phyloP scores from a whole-genome alignment of 1,284 basidiomycete species.

The Leccinum variabile region DNA sequence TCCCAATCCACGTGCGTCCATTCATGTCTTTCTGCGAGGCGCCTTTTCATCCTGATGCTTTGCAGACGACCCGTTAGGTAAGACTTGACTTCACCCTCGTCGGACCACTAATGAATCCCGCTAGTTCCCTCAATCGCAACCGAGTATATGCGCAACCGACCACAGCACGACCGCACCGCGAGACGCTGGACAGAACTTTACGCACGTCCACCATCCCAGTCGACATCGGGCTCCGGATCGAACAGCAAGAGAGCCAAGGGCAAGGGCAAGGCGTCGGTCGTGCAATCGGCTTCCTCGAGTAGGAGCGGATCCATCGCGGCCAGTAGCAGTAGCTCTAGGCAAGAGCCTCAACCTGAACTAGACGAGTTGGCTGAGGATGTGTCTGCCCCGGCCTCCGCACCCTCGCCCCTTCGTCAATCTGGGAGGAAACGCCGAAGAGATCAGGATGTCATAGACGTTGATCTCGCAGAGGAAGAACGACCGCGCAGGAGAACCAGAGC shows the following conservation, averaged over 20 bases:
- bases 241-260: conserved; percentile 40
- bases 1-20: conserved; percentile 77
- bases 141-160: conserved; percentile 64
- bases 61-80: conserved; percentile 72
- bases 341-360: conserved; percentile 34
- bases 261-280: conserved; percentile 33
- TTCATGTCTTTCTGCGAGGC: background rate
- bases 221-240: conserved; percentile 13
- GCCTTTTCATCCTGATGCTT: conserved; percentile 9
- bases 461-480: conserved; percentile 27
- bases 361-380: conserved; percentile 43
- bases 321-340: conserved; percentile 14
- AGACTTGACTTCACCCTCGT: background rate
- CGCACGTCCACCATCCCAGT: conserved; percentile 38
- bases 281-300: conserved; percentile 8
- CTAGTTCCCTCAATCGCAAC: conserved; percentile 72
- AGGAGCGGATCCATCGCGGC: background rate
- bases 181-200: conserved; percentile 53
- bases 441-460: conserved; percentile 27
- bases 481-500: conserved; percentile 21
- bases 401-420: conserved; percentile 1
- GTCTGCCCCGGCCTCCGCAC: background rate
- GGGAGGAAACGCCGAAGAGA: conserved; percentile 32
- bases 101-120: conserved; percentile 1
- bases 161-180: conserved; percentile 55